phyloP scores from a whole-genome alignment of 2,329 filamentous ascomycete genomes.

The Phyllosticta citribraziliensis region DNA sequence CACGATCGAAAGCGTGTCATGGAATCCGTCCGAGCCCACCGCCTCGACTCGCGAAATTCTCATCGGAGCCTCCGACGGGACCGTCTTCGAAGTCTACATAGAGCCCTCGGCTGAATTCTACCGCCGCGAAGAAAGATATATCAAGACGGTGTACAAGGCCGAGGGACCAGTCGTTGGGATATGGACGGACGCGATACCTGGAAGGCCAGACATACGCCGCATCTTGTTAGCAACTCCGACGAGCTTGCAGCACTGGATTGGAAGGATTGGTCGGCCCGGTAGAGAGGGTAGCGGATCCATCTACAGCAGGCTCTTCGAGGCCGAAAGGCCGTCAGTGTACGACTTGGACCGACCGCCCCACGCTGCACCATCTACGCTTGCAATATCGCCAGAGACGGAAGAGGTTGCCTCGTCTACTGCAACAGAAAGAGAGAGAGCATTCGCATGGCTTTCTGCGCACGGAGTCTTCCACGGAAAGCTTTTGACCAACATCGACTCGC shows the following conservation, averaged over 20 bases:
- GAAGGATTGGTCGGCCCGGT: constrained; percentile 61
- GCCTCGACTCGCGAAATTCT: constrained; percentile 92
- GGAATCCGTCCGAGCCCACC: constrained; percentile 88
- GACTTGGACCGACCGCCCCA: constrained; percentile 55
- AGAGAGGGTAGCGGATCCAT: constrained; percentile 75
- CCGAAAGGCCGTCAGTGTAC: constrained; percentile 68
- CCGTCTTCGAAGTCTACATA: constrained; percentile 89
- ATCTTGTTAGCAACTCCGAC: constrained; percentile 72
- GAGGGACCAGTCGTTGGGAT: constrained; percentile 79
- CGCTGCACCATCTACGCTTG: constrained; percentile 55
- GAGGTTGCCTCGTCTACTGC: constrained; percentile 44
- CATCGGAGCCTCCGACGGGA: constrained; percentile 83
- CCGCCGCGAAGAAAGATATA: constrained; percentile 83
- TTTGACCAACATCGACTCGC: constrained; percentile 48
- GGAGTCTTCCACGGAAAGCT: constrained; percentile 84
- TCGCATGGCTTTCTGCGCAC: constrained; percentile 83
- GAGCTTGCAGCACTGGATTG: constrained; percentile 70
- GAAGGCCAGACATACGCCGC: constrained; percentile 61
- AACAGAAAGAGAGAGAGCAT: constrained; percentile 57
- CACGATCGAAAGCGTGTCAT: constrained; percentile 78
- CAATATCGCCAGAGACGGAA: constrained; percentile 63
- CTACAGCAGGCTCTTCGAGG: constrained; percentile 80
- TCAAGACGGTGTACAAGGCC: constrained; percentile 73
- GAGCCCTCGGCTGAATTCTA: constrained; percentile 94
- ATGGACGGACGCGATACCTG: constrained; percentile 66